A percentile compares a stretch with the other conserved stretches of the same genome.
phyloP scores from a whole-genome alignment of 768 basidiomycete genomes.

The Mycena pura region DNA sequence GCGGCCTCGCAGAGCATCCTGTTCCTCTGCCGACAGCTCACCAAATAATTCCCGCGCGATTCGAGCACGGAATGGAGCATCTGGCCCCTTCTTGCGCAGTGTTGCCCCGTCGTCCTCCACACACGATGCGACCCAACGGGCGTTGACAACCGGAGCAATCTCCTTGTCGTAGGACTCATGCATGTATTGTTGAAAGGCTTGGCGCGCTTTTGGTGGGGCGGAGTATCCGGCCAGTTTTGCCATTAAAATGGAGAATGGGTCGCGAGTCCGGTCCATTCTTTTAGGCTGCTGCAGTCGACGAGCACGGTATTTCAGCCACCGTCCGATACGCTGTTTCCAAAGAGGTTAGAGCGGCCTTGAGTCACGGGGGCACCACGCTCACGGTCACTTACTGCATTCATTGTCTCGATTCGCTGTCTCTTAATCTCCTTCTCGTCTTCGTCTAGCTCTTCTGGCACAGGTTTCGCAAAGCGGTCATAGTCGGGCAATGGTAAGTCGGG shows the following conservation, averaged over 20 bases:
- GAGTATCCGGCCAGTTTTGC: neutral
- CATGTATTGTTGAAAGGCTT: slow-evolving; percentile 14
- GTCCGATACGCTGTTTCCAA: neutral
- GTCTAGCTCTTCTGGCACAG: neutral
- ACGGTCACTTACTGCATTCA: neutral
- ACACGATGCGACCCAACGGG: neutral
- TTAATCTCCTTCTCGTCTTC: neutral
- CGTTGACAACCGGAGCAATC: neutral
- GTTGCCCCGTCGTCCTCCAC: neutral
- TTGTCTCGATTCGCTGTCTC: neutral
- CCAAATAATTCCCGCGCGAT: neutral
- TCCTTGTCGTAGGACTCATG: neutral
- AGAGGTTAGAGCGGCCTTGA: neutral
- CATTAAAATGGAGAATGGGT: neutral
- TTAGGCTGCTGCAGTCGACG: neutral
- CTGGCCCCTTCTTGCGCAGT: neutral
- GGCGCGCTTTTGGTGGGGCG: neutral
- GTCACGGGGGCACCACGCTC: too few relatives aligned
- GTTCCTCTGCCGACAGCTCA: neutral
- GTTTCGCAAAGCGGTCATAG: neutral
- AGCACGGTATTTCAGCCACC: slow-evolving; percentile 3
- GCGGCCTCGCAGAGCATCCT: neutral
- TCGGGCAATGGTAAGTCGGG: neutral
- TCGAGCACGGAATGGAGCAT: neutral
- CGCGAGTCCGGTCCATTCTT: neutral